Evolutionary conservation across 2,329 filamentous ascomycete species (phyloP).

Genomic region (Pseudogymnoascus sp.): DNA sequence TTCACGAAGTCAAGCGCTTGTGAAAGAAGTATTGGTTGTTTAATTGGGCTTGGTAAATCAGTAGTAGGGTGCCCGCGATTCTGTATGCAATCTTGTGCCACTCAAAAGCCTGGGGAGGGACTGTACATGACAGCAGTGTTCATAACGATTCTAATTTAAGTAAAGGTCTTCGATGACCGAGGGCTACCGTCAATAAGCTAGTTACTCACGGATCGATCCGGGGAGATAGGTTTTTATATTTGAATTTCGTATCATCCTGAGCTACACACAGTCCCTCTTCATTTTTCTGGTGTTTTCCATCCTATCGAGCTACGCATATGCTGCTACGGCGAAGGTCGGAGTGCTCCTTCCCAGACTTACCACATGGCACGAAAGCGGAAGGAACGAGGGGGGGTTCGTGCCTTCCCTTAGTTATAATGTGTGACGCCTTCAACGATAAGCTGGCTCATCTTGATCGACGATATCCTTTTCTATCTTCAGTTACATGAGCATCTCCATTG

Average conservation of each 20-base stretch:
- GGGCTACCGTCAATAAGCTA: background rate
- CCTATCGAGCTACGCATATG: background rate
- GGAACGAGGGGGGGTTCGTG: background rate
- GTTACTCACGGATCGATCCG: background rate
- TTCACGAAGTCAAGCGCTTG: background rate
- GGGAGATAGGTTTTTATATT: background rate
- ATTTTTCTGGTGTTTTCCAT: background rate
- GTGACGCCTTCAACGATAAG: too few species aligned
- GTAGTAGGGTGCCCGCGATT: background rate
- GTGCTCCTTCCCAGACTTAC: background rate
- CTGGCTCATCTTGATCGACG: background rate
- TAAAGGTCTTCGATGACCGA: background rate
- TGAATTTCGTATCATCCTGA: background rate
- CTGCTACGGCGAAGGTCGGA: background rate
- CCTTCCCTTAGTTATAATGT: background rate
- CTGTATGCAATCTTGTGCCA: background rate
- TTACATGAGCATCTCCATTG: slow-evolving; percentile 1
- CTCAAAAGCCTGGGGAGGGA: background rate
- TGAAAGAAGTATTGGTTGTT: background rate
- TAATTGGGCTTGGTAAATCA: background rate
- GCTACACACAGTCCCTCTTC: background rate
- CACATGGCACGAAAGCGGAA: background rate
- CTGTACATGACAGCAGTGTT: background rate
- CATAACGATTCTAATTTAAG: background rate
- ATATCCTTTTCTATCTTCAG: background rate